Base-by-base conservation (phyloP, 305 asterid species). In the Galium porrigens region DNA sequence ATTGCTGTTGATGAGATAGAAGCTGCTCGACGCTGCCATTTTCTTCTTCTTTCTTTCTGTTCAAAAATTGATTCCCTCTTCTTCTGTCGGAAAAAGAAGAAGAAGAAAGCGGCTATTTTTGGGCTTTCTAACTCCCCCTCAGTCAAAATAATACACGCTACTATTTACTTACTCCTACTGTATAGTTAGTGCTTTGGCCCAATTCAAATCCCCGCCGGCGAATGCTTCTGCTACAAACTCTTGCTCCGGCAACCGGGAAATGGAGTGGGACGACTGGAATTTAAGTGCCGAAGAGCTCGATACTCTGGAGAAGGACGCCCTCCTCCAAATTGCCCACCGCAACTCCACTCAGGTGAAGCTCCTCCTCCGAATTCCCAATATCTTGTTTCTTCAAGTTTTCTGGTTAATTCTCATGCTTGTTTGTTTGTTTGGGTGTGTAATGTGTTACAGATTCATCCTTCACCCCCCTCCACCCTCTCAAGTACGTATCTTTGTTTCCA, bases 251-350 rank as follows among this genome's bases (percentile, higher is more conserved):
- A 1, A 41, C 14, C 14, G 62, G 63, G 15, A 37, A 7, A 37
- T 30, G 49, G 61, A 53, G 44, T 62, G 27, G 76, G 96, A 90
- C 71, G 96, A 88, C 54, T 88, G 95, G 97, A 96, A 81, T 20
- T 42, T 86, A 68, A 88, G 94, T 66, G 78, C 73, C 5, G 95
- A 91, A 74, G 92, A 86, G 56, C 37, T 86, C 73, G 97, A 91
- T 53, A 68, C 61, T 30, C 85, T 91, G 44, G 97, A 91, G 76
- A 81, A 85, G 73, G 83, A 82, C 59, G 97, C 97, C 53, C 27
- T 83, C 7, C 72, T 65, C 72, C 87, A 80, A 75, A 76, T 88
- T 75, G 82, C 90, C 1, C 82, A 80, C 66, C 88, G 94, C 56
- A 82, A 82, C 52, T 69, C 74, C 20, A 46, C 54, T 17, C 54